Base-by-base conservation (phyloP, 116 monocot species). In the Zostera marina region DNA sequence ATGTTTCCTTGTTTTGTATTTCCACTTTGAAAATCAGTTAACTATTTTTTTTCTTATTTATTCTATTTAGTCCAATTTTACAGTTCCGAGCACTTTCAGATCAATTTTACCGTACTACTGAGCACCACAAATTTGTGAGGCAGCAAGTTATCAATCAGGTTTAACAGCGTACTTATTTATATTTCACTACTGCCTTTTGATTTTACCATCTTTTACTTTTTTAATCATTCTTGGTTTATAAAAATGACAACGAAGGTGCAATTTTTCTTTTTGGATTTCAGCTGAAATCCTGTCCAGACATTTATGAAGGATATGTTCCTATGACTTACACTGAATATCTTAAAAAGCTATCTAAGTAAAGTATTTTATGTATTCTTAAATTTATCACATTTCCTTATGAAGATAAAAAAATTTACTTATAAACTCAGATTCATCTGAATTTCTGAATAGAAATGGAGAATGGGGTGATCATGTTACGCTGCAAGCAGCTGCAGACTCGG, bases 21-120 rank as follows among this genome's bases (percentile, higher is more conserved):
- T 32, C 32, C 5, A 32, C 32, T 22, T 22, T 54, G 4, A 54
- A 16, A 54, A 20, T 22, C 7, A 11, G 3, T 58, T 15, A 8
- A 58, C 41, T 17, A 15, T 40, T n/a, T 39, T 57, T 40, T 57
- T 15, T 14, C 14, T 54, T 54, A 21, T 12, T 56, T 15, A 40
- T 11, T 57, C 17, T n/a, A 6, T 15, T 57, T 57, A 41, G 38
- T 58, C 14, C 1, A 9, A 17, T 51, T 62, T 15, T 66, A 25
- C 76, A 98, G 96, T 98, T 98, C 47, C 85, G 96, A 53, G 89
- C 96, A 45, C 63, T 98, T 51, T 98, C 96, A 42, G 96, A 98
- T 74, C 96, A 98, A 68, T 76, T 98, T 49, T 98, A 98, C 52
- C 82, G 83, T 13, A 81, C 77, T 53, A 49, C 89, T 52, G 96